Evolutionary conservation across 306 rosid species (phyloP), one percentile per base, ranked within the genome.

Genomic region (Cucurbita moschata): DNA sequence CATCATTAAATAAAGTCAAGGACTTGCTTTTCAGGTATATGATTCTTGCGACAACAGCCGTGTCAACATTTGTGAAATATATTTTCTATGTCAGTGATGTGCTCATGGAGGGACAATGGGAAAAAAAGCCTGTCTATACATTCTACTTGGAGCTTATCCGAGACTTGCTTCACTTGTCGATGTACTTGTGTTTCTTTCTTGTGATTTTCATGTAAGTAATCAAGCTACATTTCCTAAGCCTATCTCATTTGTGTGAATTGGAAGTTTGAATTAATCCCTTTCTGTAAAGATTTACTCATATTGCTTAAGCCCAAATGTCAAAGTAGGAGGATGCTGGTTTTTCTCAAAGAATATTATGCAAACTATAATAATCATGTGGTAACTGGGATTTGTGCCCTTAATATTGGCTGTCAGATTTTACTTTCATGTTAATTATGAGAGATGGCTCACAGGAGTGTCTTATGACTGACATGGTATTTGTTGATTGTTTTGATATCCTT

Each of bases 31-130:
- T 72, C 91, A 95, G 99, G 96, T 95, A 95, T 94, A 91, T 95
- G 99, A 95, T 95, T 77, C 83, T 95, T 74, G 97, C 99, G 8
- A 95, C 99, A 49, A 95, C 99, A 39, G 90, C 88, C 4, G 91
- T 95, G 71, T 85, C 99, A 37, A 89, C 88, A 46, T 91, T 95
- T 76, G 90, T 91, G 26, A 95, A 95, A 83, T 95, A 91, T 70
- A 76, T 91, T 77, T 95, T 95, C 90, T 95, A 91, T 75, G 96
- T 95, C 43, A 85, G 81, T 63, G 99, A 95, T 84, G 85, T 88
- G 86, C 92, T 95, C 75, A 95, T 91, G 99, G 99, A 95, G 76
- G 97, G 96, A 77, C 99, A 95, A 59, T 95, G 99, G 99, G 99
- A 95, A 86, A 91, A 38, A 81, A 95, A 91, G 81, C 97, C 95